Base-by-base conservation (phyloP, 768 basidiomycete species). In the Myochromella boudieri region DNA sequence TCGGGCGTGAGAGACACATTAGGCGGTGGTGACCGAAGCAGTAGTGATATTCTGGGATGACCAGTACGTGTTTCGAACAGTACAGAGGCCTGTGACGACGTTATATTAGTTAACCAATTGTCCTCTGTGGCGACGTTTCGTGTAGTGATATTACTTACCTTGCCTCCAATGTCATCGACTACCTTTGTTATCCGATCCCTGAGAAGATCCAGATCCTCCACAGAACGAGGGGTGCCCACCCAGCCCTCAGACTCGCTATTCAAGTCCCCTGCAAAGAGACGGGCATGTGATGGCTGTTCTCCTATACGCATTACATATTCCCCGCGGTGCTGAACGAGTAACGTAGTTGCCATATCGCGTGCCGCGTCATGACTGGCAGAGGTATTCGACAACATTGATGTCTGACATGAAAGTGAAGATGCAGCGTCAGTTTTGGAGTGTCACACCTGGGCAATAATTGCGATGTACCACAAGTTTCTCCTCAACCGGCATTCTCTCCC, bases 1-100 rank as follows among this genome's bases (percentile, higher is more conserved):
- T 99, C 95, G 6, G 90, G 86, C n/a, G 85, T 88, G 29, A 81
- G 66, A 18, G 87, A 81, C 2, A 91, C 83, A 58, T 75, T 84
- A 3, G 80, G 80, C 31, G 90, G 86, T 47, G 88, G 91, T 49
- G 93, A 65, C 51, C 91, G 80, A 46, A 92, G 64, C 22, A 93
- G 67, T 14, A 88, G 63, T 9, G 80, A 72, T 20, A 72, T 69
- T 48, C 87, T 75, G 26, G 84, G 77, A 60, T 79, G 76, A 3
- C 63, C 68, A 6, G 26, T 67, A 46, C 64, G 65, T 34, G 59
- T 56, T 40, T 80, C 73, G 49, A 81, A 76, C 18, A 91, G 65
- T 22, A 77, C 64, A 6, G 82, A 85, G 21, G 72, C 71, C 85
- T 88, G 18, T 49, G n/a, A n/a, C n/a, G n/a, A n/a, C n/a, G n/a